These are phyloP conservation scores for Rhizopus microsporus DNA, from an alignment of 371 early-diverging fungal species.

Conservation along the genomic window DNA sequence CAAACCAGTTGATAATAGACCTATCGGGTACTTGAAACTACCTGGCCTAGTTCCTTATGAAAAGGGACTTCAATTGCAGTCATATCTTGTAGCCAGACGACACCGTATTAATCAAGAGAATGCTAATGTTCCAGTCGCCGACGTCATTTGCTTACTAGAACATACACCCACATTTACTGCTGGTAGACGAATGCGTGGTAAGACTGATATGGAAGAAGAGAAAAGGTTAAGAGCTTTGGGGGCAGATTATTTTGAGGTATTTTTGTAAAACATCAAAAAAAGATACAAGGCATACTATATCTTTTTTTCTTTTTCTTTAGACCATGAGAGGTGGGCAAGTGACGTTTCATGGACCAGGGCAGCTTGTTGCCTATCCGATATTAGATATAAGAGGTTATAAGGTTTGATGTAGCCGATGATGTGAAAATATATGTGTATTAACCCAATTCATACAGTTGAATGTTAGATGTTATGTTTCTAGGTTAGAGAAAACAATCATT, in stretches of 20 bases:
- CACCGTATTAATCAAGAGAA: slow-evolving; percentile 31
- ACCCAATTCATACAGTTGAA: slow-evolving; percentile 45
- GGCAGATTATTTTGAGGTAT: slow-evolving; percentile 79
- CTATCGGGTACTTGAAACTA: slow-evolving; percentile 26
- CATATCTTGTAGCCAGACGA: slow-evolving; percentile 49
- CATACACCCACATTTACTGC: slow-evolving; percentile 92
- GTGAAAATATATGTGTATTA: background rate
- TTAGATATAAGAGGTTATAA: slow-evolving; percentile 71
- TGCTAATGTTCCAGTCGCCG: slow-evolving; percentile 22
- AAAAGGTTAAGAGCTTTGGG: slow-evolving; percentile 59
- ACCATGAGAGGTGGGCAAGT: slow-evolving; percentile 90
- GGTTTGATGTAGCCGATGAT: slow-evolving; percentile 16
- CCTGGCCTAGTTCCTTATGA: slow-evolving; percentile 49
- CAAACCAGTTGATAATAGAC: slow-evolving; percentile 16
- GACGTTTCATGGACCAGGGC: slow-evolving; percentile 98
- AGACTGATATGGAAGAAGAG: slow-evolving; percentile 55
- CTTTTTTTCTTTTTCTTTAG: slow-evolving; percentile 16
- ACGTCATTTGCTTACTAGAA: slow-evolving; percentile 80
- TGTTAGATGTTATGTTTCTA: slow-evolving; percentile 79
- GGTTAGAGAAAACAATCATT: slow-evolving; percentile 78
- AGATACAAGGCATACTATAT: background rate
- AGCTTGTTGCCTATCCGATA: slow-evolving; percentile 95
- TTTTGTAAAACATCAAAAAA: background rate
- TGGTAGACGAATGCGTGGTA: slow-evolving; percentile 81
- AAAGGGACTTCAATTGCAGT: slow-evolving; percentile 58